Conservation (phyloP, 2,329 filamentous ascomycete genomes). For the Alternaria sp. region DNA sequence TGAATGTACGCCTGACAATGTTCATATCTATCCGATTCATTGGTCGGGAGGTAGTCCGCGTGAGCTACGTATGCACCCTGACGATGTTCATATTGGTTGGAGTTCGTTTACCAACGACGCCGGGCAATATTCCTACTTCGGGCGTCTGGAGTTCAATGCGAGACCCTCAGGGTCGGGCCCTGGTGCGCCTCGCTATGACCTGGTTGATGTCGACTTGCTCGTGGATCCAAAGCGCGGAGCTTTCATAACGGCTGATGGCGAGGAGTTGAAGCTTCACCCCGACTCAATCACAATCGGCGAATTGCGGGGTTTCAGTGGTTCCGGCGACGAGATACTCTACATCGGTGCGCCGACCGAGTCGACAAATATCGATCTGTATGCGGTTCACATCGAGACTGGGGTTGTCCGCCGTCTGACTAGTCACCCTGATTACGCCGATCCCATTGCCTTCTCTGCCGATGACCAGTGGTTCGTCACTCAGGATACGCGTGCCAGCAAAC, state of each 20-base stretch:
- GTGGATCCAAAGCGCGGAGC: not conserved
- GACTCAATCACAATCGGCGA: slow-evolving; percentile 51
- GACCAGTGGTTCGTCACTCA: slow-evolving; percentile 53
- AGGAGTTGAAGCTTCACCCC: slow-evolving; percentile 42
- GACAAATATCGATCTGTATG: slow-evolving; percentile 56
- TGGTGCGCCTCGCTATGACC: slow-evolving; percentile 45
- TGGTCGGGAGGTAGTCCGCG: slow-evolving; percentile 49
- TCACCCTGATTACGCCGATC: slow-evolving; percentile 56
- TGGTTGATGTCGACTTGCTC: slow-evolving; percentile 34
- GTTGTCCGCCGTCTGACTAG: slow-evolving; percentile 51
- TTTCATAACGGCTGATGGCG: not conserved
- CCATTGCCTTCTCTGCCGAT: slow-evolving; percentile 53
- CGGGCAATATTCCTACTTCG: slow-evolving; percentile 46
- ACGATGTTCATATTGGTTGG: slow-evolving; percentile 54
- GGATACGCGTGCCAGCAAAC: slow-evolving; percentile 53
- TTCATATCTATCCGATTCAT: slow-evolving; percentile 52
- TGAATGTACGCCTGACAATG: slow-evolving; percentile 48
- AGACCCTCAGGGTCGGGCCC: slow-evolving; percentile 22
- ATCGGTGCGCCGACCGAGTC: slow-evolving; percentile 52
- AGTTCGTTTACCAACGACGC: slow-evolving; percentile 44
- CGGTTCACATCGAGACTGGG: slow-evolving; percentile 51
- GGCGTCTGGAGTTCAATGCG: slow-evolving; percentile 52
- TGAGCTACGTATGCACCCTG: slow-evolving; percentile 56
- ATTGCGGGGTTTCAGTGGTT: slow-evolving; percentile 54
- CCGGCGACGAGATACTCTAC: slow-evolving; percentile 52